Evolutionary conservation across 768 basidiomycete genomes (phyloP), one percentile per base, ranked within the genome.

Genomic region (Mycena albidolilacea): DNA sequence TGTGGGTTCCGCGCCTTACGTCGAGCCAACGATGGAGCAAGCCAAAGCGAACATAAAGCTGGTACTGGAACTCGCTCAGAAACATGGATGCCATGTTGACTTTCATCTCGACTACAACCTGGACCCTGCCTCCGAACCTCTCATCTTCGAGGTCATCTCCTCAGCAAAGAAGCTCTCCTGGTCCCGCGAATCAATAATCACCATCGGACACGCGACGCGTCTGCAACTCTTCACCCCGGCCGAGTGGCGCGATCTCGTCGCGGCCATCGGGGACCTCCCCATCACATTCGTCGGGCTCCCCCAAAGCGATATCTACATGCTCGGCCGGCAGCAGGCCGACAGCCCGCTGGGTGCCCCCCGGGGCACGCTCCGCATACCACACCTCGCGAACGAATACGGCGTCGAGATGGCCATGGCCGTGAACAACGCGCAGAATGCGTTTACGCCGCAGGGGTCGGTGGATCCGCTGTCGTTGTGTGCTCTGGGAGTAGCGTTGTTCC

Each of bases 61-160:
- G 72, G 80, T 91, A 58, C 82, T 92, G 78, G 82, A 87, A 44
- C 82, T 89, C 64, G 88, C 89, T 11, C 75, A 79, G 60, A 77
- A 77, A 52, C 79, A 79, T 54, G 76, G 76, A 21, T 80, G 87
- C 23, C 87, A 89, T 72, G 84, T 87, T 54, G 91, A 92, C 78
- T 92, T 92, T 77, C 91, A 93, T 80, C 85, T 92, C 39, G 91
- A 92, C 81, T 92, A 90, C 80, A 91, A 89, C 82, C 83, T 92
- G 60, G 87, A 91, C 78, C 80, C 84, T 17, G 77, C 78, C 39
- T 78, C 84, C 59, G 85, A 89, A 73, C 89, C 89, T 41, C 86
- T 92, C 73, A 86, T 91, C 30, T 88, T 88, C 82, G 84, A 87
- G 77, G 85, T 91, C 39, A 86, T 91, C 57, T 77, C 79, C 17